phyloP scores from a whole-genome alignment of 129 eudicot genomes.

The Chrysanthemum makinoi region DNA sequence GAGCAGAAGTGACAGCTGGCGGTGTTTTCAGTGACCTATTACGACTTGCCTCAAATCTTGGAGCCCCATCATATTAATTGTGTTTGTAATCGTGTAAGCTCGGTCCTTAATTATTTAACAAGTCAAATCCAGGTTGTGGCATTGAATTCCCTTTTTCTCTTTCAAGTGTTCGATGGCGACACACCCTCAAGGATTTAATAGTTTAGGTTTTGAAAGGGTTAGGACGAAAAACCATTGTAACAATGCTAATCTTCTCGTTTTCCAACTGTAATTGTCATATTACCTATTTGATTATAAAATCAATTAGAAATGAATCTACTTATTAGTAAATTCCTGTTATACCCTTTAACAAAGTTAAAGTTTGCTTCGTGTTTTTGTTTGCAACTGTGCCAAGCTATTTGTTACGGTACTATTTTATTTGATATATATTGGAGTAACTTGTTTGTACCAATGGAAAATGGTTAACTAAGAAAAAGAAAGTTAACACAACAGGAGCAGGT shows the following conservation, averaged over 20 bases:
- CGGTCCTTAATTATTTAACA: constrained; percentile 1
- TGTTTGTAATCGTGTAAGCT: constrained; percentile 9
- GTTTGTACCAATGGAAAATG: too few species aligned
- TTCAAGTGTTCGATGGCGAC: not conserved
- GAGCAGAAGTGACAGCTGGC: constrained; percentile 98
- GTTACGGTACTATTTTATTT: too few species aligned
- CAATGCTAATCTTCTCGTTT: not conserved
- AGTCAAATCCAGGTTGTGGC: constrained; percentile 9
- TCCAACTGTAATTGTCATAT: too few species aligned
- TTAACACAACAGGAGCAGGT: too few species aligned
- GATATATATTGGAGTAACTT: too few species aligned
- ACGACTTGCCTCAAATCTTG: constrained; percentile 91
- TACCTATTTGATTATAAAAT: too few species aligned
- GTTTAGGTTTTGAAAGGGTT: constrained; percentile 13
- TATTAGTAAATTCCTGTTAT: too few species aligned
- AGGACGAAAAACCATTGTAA: constrained; percentile 12
- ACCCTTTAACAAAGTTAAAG: too few species aligned
- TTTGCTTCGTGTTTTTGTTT: too few species aligned
- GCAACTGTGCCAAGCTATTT: too few species aligned
- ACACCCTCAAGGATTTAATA: constrained; percentile 8
- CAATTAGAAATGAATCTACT: too few species aligned
- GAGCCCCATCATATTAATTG: constrained; percentile 78
- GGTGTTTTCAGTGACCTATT: constrained; percentile 92
- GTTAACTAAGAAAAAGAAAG: too few species aligned
- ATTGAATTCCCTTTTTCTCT: not conserved